These are phyloP conservation scores for Spathaspora sp. DNA, from an alignment of 1,139 yeast genomes.

Conservation along the genomic window DNA sequence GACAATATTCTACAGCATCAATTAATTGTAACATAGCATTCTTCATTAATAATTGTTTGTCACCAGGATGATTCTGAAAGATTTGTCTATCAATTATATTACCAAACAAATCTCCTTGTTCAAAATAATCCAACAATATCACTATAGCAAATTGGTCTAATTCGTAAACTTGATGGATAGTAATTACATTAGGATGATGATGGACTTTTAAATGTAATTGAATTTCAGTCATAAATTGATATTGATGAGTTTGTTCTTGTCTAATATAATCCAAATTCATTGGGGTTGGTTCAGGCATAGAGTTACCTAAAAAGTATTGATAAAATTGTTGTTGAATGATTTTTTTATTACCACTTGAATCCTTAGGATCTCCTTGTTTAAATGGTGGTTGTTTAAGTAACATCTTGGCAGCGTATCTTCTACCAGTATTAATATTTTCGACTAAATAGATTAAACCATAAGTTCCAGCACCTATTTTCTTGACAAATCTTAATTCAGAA, in stretches of 20 bases:
- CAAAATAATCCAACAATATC: constrained; percentile 73
- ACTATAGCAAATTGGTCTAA: constrained; percentile 57
- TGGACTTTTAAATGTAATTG: constrained; percentile 74
- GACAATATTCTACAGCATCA: constrained; percentile 72
- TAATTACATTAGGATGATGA: constrained; percentile 70
- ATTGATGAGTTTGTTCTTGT: constrained; percentile 38
- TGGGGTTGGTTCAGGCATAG: constrained; percentile 18
- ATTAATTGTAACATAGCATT: constrained; percentile 73
- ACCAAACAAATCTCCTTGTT: constrained; percentile 80
- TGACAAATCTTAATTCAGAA: constrained; percentile 31
- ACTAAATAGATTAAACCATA: constrained; percentile 83
- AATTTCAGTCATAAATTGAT: constrained; percentile 63
- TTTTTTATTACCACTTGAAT: constrained; percentile 31
- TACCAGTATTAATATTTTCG: constrained; percentile 49
- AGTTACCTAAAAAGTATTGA: constrained; percentile 27
- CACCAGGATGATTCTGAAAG: constrained; percentile 42
- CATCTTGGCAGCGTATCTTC: constrained; percentile 70
- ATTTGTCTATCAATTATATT: constrained; percentile 71
- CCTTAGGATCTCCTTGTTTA: constrained; percentile 20
- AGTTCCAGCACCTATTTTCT: constrained; percentile 84
- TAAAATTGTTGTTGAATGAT: constrained; percentile 30
- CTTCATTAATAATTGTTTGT: constrained; percentile 51
- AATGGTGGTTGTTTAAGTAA: constrained; percentile 49
- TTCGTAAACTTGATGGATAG: constrained; percentile 72
- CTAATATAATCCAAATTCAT: constrained; percentile 43